A percentile compares a stretch with the other conserved stretches of the same genome.
phyloP scores from a whole-genome alignment of 2,329 filamentous ascomycete genomes.

The Fusarium aywerte region DNA sequence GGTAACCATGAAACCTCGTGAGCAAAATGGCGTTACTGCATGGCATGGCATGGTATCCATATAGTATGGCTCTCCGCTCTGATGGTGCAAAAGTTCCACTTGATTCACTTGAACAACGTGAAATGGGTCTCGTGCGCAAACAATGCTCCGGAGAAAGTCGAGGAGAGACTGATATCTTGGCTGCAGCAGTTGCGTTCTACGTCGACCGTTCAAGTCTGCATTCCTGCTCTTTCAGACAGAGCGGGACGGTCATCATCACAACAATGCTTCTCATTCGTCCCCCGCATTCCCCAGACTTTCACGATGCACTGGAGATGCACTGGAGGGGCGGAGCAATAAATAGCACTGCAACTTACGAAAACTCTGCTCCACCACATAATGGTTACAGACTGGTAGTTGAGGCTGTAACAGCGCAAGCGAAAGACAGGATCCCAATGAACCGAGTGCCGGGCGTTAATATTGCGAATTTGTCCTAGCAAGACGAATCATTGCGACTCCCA shows the following conservation, averaged over 20 bases:
- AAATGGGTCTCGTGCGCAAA: conserved; percentile 27
- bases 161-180: conserved; percentile 19
- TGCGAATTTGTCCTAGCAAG: conserved; percentile 13
- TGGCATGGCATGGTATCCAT: conserved; percentile 1
- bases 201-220: conserved; percentile 25
- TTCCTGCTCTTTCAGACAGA: not conserved
- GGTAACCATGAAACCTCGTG: conserved; percentile 16
- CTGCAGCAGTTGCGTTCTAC: conserved; percentile 16
- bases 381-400: not conserved
- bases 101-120: conserved; percentile 16
- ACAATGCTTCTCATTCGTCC: conserved; percentile 20
- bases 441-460: conserved; percentile 8
- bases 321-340: conserved; percentile 18
- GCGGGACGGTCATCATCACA: conserved; percentile 18
- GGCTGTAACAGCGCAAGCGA: conserved; percentile 2
- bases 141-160: conserved; percentile 9
- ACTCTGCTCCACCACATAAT: conserved; percentile 28
- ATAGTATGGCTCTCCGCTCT: conserved; percentile 30
- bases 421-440: conserved; percentile 13
- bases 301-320: conserved; percentile 14
- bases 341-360: conserved; percentile 2
- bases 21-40: conserved; percentile 16
- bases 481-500: not conserved
- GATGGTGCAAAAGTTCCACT: conserved; percentile 38
- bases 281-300: conserved; percentile 40